A percentile compares a stretch with the other conserved stretches of the same genome.
Conservation (phyloP, 768 basidiomycete species). For the Melanogaster broomeanus region DNA sequence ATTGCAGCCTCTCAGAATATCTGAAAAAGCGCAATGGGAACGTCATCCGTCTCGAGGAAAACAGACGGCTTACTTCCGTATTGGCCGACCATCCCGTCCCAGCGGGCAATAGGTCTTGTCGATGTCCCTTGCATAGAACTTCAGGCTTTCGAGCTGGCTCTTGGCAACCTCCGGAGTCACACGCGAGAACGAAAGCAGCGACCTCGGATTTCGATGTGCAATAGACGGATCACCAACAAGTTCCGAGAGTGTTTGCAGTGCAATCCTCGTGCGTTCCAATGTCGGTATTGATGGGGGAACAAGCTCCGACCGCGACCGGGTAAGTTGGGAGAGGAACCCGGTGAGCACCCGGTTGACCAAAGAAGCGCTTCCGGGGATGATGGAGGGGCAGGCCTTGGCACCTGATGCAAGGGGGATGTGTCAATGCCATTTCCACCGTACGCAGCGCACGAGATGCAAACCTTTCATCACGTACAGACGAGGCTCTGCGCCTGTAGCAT, state of each 20-base stretch:
- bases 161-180: slow-evolving; percentile 51
- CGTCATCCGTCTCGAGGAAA: not conserved
- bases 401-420: slow-evolving; percentile 36
- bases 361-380: slow-evolving; percentile 57
- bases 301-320: slow-evolving; percentile 52
- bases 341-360: slow-evolving; percentile 63
- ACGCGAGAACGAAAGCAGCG: slow-evolving; percentile 68
- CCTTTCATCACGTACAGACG: slow-evolving; percentile 64
- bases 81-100: slow-evolving; percentile 56
- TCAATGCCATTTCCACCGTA: not conserved
- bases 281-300: slow-evolving; percentile 34
- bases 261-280: slow-evolving; percentile 53
- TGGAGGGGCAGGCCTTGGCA: slow-evolving; percentile 53
- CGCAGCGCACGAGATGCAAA: slow-evolving; percentile 23
- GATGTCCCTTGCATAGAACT: slow-evolving; percentile 46
- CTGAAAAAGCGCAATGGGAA: slow-evolving; percentile 29
- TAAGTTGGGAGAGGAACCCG: slow-evolving; percentile 61
- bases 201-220: slow-evolving; percentile 53
- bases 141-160: slow-evolving; percentile 52
- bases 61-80: slow-evolving; percentile 53
- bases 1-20: slow-evolving; percentile 57
- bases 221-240: slow-evolving; percentile 49
- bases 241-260: slow-evolving; percentile 54
- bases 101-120: slow-evolving; percentile 56
- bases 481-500: slow-evolving; percentile 47